Evolutionary conservation across 75 land plant species (phyloP).

Genomic region (Cryptomeria japonica): DNA sequence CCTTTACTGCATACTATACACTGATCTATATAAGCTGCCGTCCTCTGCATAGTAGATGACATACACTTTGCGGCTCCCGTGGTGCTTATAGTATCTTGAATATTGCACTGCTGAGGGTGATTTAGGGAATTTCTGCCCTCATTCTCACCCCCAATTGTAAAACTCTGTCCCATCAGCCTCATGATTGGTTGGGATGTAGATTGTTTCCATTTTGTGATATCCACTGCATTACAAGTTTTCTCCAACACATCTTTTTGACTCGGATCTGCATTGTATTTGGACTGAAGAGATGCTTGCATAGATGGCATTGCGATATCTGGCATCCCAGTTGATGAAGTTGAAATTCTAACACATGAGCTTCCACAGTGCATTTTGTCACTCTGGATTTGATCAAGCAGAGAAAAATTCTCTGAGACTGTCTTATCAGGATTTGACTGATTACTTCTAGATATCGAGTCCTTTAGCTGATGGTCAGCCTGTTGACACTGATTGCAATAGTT

Average conservation of each 20-base stretch:
- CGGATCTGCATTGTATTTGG: not conserved
- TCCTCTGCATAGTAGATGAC: too few relatives aligned
- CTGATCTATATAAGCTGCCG: not conserved
- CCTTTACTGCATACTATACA: not conserved
- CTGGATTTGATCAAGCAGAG: not conserved
- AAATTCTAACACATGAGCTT: not conserved
- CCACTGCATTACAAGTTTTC: not conserved
- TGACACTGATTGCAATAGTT: not conserved
- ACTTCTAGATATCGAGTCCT: not conserved
- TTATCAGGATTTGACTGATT: not conserved
- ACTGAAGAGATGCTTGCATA: not conserved
- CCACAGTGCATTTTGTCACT: not conserved
- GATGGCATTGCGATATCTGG: not conserved
- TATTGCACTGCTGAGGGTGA: not conserved
- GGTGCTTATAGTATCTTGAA: not conserved
- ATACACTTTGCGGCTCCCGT: not conserved
- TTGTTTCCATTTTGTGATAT: not conserved
- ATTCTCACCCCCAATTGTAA: not conserved
- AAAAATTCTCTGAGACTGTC: not conserved
- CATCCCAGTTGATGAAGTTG: not conserved
- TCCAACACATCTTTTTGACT: not conserved
- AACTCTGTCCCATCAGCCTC: slow-evolving; percentile 6
- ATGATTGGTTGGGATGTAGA: not conserved
- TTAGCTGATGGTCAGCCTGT: not conserved
- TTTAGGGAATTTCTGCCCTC: not conserved